Conservation (phyloP, 306 rosid genomes). For the Glycine soja region DNA sequence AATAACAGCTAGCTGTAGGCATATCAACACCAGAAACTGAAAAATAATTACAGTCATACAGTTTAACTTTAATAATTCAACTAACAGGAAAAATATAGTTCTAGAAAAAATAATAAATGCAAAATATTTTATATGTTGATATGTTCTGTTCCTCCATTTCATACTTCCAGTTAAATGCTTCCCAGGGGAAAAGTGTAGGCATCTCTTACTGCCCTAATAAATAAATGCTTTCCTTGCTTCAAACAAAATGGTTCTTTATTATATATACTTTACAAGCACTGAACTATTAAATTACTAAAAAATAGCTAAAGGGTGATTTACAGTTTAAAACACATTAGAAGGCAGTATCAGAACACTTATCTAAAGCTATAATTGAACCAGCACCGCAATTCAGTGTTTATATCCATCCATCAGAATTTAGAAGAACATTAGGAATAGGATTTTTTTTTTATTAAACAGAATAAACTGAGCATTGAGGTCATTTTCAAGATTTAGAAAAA, state of each 20-base stretch:
- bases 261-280: conserved; percentile 3
- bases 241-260: neutral
- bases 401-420: neutral
- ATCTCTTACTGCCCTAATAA: neutral
- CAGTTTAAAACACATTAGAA: neutral
- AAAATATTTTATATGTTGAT: neutral
- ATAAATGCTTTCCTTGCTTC: neutral
- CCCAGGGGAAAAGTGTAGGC: neutral
- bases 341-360: neutral
- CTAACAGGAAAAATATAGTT: neutral
- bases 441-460: neutral
- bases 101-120: neutral
- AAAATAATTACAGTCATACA: conserved; percentile 12
- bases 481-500: conserved; percentile 9
- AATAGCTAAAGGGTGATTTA: neutral
- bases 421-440: neutral
- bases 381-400: neutral
- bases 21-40: neutral
- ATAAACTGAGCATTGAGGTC: neutral
- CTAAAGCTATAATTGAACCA: conserved; percentile 5
- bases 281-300: neutral
- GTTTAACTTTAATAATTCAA: neutral
- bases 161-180: neutral
- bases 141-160: neutral
- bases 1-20: conserved; percentile 1